Conservation (phyloP, 305 asterid species). For the Fraxinus dipetala region DNA sequence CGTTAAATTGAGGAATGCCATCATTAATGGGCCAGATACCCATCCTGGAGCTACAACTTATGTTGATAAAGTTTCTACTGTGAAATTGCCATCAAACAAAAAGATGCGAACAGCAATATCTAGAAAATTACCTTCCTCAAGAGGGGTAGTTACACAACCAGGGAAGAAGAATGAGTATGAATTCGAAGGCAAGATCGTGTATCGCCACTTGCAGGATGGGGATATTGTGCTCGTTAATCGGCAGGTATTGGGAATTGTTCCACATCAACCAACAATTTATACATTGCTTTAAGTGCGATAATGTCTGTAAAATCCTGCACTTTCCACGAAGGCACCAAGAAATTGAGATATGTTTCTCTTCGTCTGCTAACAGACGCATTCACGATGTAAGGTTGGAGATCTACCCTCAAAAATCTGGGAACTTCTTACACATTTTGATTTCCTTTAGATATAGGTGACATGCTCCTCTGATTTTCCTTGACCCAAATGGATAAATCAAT, state of each 20-base stretch:
- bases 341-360: neutral
- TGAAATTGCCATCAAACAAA: conserved; percentile 44
- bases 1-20: conserved; percentile 67
- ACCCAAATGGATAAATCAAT: neutral
- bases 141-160: conserved; percentile 56
- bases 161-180: conserved; percentile 65
- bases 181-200: conserved; percentile 77
- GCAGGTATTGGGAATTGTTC: conserved; percentile 53
- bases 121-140: conserved; percentile 80
- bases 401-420: neutral
- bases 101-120: conserved; percentile 62
- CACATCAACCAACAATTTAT: conserved; percentile 7
- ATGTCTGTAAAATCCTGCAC: neutral
- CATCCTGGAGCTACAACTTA: conserved; percentile 84
- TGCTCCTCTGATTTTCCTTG: neutral
- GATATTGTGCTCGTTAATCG: conserved; percentile 96
- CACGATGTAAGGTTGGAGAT: neutral
- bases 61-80: conserved; percentile 59
- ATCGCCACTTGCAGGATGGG: conserved; percentile 95
- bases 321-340: neutral
- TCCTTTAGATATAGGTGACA: neutral
- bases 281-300: conserved; percentile 9
- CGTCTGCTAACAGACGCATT: neutral
- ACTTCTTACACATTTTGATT: neutral
- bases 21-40: conserved; percentile 79